Conservation (phyloP, 768 basidiomycete species). For the Tulasnella sp. region DNA sequence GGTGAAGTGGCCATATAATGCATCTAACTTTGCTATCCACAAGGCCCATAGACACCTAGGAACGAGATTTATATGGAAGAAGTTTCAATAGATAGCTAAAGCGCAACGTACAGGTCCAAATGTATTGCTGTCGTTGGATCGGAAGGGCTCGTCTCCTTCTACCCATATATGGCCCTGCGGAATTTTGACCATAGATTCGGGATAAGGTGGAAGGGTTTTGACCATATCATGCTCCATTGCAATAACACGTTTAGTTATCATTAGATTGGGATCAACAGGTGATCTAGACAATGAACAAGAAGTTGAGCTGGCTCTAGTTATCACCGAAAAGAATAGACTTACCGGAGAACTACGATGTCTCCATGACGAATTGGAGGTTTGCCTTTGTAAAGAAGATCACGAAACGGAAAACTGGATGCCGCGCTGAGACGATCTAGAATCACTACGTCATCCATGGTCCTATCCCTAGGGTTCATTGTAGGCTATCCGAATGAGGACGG, state of each 20-base stretch:
- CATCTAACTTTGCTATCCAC: slow-evolving; percentile 24
- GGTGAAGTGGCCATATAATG: slow-evolving; percentile 25
- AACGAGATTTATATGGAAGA: background rate
- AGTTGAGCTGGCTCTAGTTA: background rate
- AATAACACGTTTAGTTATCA: slow-evolving; percentile 29
- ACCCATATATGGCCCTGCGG: slow-evolving; percentile 29
- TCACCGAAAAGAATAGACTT: background rate
- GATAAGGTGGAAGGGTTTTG: slow-evolving; percentile 10
- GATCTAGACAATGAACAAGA: slow-evolving; percentile 20
- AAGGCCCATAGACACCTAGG: slow-evolving; percentile 25
- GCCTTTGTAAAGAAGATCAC: slow-evolving; percentile 21
- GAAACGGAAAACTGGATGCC: slow-evolving; percentile 19
- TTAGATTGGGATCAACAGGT: slow-evolving; percentile 25
- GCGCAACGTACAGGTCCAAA: slow-evolving; percentile 26
- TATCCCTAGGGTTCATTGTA: slow-evolving; percentile 27
- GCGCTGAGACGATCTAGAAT: slow-evolving; percentile 22
- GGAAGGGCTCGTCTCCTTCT: slow-evolving; percentile 27
- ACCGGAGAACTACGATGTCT: slow-evolving; percentile 6
- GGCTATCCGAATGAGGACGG: slow-evolving; percentile 19
- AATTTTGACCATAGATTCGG: slow-evolving; percentile 22
- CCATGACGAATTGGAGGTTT: slow-evolving; percentile 26
- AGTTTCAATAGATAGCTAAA: background rate
- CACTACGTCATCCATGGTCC: slow-evolving; percentile 26
- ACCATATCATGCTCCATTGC: slow-evolving; percentile 27
- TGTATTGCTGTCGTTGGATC: slow-evolving; percentile 26